Conservation (phyloP, 2,329 filamentous ascomycete species). For the Periconia macrospinosa region DNA sequence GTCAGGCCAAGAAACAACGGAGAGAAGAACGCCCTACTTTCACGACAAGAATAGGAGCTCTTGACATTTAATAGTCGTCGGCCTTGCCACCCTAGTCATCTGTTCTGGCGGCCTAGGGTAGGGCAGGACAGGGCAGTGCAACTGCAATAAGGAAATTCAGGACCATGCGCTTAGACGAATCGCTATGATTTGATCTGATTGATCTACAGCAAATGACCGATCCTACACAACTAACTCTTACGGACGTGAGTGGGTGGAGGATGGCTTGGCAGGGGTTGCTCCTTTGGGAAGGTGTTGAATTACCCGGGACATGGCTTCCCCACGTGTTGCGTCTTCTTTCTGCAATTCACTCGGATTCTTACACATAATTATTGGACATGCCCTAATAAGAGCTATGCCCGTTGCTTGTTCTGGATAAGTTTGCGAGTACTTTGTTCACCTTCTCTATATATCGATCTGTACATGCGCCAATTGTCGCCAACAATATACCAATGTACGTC, state of each 20-base stretch:
- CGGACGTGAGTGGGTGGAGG: neutral
- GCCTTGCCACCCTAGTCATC: neutral
- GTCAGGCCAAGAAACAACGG: neutral
- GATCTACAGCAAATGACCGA: neutral
- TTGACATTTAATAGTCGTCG: neutral
- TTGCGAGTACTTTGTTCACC: neutral
- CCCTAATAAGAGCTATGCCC: neutral
- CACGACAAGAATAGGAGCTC: neutral
- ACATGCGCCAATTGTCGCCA: neutral
- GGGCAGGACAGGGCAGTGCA: neutral
- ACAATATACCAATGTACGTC: no score
- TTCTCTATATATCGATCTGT: neutral
- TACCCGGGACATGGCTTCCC: neutral
- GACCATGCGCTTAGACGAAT: slow-evolving; percentile 1
- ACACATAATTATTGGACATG: neutral
- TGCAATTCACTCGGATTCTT: slow-evolving; percentile 5
- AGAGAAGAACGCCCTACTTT: neutral
- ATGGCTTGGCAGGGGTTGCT: slow-evolving; percentile 20
- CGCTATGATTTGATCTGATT: neutral
- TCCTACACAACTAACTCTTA: no score
- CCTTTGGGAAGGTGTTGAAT: slow-evolving; percentile 16
- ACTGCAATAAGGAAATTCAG: neutral
- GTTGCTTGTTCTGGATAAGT: neutral
- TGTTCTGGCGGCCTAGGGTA: neutral
- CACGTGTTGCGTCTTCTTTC: slow-evolving; percentile 8